Percentiles rank a stretch among this genome's conserved stretches.
phyloP scores from a whole-genome alignment of 805 yeast genomes.

The Ogataea siamensis region DNA sequence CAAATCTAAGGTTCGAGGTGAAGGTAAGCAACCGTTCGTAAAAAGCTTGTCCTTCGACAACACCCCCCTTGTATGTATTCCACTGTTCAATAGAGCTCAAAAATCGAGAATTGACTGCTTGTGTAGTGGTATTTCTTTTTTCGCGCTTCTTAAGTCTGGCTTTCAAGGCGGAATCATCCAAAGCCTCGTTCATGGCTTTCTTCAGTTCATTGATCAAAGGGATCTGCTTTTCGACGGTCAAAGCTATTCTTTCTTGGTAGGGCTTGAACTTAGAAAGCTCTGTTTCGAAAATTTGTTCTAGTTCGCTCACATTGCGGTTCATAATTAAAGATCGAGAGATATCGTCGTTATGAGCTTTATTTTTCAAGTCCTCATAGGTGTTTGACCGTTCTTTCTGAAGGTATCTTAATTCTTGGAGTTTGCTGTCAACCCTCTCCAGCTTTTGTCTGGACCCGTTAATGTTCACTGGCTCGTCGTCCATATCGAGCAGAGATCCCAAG shows the following conservation, averaged over 20 bases:
- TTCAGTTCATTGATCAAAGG: constrained; percentile 43
- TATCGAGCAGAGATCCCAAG: constrained; percentile 53
- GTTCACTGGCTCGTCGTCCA: constrained; percentile 48
- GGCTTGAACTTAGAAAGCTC: constrained; percentile 78
- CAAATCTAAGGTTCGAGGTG: constrained; percentile 29
- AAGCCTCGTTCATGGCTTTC: constrained; percentile 39
- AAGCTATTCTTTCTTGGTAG: constrained; percentile 61
- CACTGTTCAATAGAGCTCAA: constrained; percentile 55
- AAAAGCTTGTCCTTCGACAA: constrained; percentile 59
- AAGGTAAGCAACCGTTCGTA: constrained; percentile 50
- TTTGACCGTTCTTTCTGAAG: constrained; percentile 62
- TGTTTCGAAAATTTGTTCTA: constrained; percentile 53
- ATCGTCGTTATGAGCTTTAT: constrained; percentile 75
- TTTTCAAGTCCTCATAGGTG: constrained; percentile 63
- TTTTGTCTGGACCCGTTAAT: constrained; percentile 34
- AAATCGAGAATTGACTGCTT: constrained; percentile 40
- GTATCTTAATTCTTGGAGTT: constrained; percentile 57
- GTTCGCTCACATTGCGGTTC: constrained; percentile 46
- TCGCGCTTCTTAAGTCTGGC: constrained; percentile 43
- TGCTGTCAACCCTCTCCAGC: constrained; percentile 52
- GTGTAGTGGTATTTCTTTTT: constrained; percentile 37
- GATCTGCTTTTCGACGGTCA: constrained; percentile 65
- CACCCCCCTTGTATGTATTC: constrained; percentile 56
- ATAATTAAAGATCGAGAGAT: constrained; percentile 72
- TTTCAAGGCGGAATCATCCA: constrained; percentile 47